Evolutionary conservation across 352 stramenopile species (phyloP).

Genomic region (Phytophthora multivora): DNA sequence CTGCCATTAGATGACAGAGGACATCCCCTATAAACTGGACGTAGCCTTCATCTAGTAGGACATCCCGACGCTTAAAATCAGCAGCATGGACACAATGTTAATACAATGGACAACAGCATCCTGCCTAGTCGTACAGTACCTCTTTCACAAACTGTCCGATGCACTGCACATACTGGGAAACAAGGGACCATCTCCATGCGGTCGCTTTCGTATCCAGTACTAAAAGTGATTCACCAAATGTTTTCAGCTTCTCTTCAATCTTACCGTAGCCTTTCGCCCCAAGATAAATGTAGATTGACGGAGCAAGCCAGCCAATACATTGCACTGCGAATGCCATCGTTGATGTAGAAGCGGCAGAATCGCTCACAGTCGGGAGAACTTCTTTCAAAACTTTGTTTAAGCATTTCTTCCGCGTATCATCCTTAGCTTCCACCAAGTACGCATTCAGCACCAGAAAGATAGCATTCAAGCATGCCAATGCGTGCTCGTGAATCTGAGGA

Average conservation of each 20-base stretch:
- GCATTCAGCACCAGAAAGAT: conserved; percentile 50
- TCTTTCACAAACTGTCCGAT: conserved; percentile 58
- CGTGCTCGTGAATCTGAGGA: conserved; percentile 63
- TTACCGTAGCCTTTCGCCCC: conserved; percentile 55
- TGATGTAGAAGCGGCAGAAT: conserved; percentile 40
- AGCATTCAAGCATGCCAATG: conserved; percentile 50
- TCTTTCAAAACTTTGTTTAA: conserved; percentile 81
- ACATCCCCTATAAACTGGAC: conserved; percentile 61
- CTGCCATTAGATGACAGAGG: conserved; percentile 62
- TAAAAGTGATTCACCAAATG: conserved; percentile 73
- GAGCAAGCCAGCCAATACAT: conserved; percentile 51
- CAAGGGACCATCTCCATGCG: conserved; percentile 61
- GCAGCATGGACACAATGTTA: conserved; percentile 1
- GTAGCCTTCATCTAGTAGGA: conserved; percentile 48
- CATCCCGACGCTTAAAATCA: conserved; percentile 27
- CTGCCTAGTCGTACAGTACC: conserved; percentile 29
- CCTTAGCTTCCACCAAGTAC: conserved; percentile 44
- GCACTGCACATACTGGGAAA: conserved; percentile 64
- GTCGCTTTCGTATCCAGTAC: conserved; percentile 55
- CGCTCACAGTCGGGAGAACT: conserved; percentile 60
- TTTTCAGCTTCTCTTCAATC: conserved; percentile 71
- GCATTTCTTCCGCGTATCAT: conserved; percentile 63
- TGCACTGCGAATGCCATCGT: conserved; percentile 62
- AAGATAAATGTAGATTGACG: conserved; percentile 57
- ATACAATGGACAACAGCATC: conserved; percentile 3